Base-by-base conservation (phyloP, 495 filamentous ascomycete species). In the Bathelium albidoporum region DNA sequence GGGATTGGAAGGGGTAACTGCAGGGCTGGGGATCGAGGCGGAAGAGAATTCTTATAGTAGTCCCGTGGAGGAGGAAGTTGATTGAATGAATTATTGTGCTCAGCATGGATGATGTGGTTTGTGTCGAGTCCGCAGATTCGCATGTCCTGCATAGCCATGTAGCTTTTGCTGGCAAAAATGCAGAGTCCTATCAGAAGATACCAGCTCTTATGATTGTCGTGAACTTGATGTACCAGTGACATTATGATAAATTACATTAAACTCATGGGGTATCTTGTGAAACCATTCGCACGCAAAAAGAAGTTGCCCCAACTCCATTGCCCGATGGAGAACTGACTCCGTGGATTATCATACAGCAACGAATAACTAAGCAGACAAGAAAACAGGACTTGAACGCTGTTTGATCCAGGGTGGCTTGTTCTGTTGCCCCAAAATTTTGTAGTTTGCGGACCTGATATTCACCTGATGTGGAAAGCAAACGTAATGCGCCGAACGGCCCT, bases 41-140 rank as follows among this genome's bases (percentile, higher is more conserved):
- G 62, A 58, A 32, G 52, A 63, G 20, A 22, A 63, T 55, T 55
- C 49, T n/a, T n/a, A 55, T 3, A 55, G 29, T 29, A 24, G 49
- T 9, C 49, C 4, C 9, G 39, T 32, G 1, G 62, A 63, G 7
- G 62, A 59, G 62, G 39, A 63, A 28, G 39, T 58, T 29, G 60
- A 62, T 29, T 55, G 49, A 55, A 28, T 26, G 49, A 55, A 28
- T 26, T 11, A 16, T 55, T 3, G 20, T 9, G 9, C 7, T 55
- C 34, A 39, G 14, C 5, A 39, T 5, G 34, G 14, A 5, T 39
- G 34, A 5, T 5, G 14, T 5, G 34, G 34, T 5, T 39, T 39
- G 34, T 14, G 5, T 39, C 14, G 34, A 5, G 34, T 39, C 34
- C 14, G 34, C 34, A 39, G 5, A 14, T 39, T 14, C 5, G 14